Percentiles rank a stretch among this genome's conserved stretches.
Conservation (phyloP, 805 yeast genomes). For the Millerozyma miso region DNA sequence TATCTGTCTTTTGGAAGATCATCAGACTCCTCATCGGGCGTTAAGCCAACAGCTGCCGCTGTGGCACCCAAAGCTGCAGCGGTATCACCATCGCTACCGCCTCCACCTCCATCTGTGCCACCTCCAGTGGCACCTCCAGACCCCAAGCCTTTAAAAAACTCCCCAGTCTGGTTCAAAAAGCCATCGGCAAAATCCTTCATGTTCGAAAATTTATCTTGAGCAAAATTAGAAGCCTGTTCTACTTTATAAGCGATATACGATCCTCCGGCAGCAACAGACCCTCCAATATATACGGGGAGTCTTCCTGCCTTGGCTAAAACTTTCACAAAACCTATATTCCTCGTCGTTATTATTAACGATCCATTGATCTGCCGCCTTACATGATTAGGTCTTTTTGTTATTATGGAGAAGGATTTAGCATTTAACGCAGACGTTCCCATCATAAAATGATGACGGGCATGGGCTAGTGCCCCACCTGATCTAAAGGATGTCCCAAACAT, state of each 20-base stretch:
- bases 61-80: constrained; percentile 44
- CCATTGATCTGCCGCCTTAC: background rate
- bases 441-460: background rate
- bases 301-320: constrained; percentile 51
- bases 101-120: constrained; percentile 28
- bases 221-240: constrained; percentile 74
- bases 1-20: constrained; percentile 40
- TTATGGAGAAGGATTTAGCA: background rate
- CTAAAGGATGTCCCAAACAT: background rate
- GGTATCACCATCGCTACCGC: constrained; percentile 30
- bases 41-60: constrained; percentile 51
- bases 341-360: constrained; percentile 1
- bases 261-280: constrained; percentile 91
- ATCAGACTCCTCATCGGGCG: constrained; percentile 32
- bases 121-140: constrained; percentile 17
- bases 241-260: constrained; percentile 89
- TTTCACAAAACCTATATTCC: constrained; percentile 40
- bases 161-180: constrained; percentile 45
- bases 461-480: background rate
- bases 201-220: constrained; percentile 61
- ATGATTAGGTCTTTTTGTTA: background rate
- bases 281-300: constrained; percentile 81
- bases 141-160: constrained; percentile 34
- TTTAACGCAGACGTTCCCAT: background rate
- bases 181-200: constrained; percentile 61